Evolutionary conservation across 2,329 filamentous ascomycete genomes (phyloP).

Genomic region (Aspergillus flavus): DNA sequence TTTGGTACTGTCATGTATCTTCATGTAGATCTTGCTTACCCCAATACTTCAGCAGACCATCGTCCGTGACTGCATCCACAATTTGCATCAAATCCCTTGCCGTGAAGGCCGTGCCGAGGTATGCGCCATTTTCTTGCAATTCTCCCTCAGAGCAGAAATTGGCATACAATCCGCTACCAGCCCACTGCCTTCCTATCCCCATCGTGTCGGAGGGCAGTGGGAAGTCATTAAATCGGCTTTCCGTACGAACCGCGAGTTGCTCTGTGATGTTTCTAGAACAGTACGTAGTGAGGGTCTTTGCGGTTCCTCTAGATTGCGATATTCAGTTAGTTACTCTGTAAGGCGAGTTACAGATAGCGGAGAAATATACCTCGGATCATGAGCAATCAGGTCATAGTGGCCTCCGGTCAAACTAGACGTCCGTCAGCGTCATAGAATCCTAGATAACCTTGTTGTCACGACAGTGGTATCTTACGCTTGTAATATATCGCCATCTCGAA

Average conservation of each 20-base stretch:
- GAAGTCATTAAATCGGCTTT: not conserved
- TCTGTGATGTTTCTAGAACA: not conserved
- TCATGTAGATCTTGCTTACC: not conserved
- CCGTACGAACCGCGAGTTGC: not conserved
- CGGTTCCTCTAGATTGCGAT: constrained; percentile 2
- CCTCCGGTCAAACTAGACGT: not conserved
- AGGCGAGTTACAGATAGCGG: not conserved
- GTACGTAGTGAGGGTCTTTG: not conserved
- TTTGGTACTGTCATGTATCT: not conserved
- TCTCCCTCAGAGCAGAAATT: constrained; percentile 9
- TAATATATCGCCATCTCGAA: not conserved
- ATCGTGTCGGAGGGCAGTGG: not conserved
- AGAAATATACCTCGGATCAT: constrained; percentile 1
- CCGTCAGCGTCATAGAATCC: not conserved
- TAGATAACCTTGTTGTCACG: not conserved
- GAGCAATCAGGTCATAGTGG: constrained; percentile 2
- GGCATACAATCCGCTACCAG: constrained; percentile 1
- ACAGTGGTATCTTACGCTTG: not conserved
- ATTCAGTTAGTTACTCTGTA: not conserved
- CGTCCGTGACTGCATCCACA: constrained; percentile 48
- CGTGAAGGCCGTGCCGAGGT: constrained; percentile 49
- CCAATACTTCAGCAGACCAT: constrained; percentile 39
- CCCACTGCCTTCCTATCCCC: constrained; percentile 11
- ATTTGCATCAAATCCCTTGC: constrained; percentile 51
- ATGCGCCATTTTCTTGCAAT: constrained; percentile 32